These are phyloP conservation scores for Apostasia shenzhenica DNA, from an alignment of 106 monocot genomes.

Conservation along the genomic window DNA sequence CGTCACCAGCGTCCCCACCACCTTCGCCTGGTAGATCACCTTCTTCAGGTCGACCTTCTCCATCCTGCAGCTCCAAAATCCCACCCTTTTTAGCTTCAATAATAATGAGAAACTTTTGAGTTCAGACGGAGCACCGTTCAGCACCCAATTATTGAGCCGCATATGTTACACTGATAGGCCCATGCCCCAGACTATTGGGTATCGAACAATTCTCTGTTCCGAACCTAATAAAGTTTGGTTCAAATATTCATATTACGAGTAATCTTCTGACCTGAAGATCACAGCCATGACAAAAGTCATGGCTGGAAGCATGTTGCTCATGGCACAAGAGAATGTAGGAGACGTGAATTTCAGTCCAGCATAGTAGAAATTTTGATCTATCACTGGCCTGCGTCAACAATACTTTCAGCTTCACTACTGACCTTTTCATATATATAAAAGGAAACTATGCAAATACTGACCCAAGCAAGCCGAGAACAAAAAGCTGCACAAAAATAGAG, in stretches of 20 bases:
- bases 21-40: conserved; percentile 38
- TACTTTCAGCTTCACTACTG: too few relatives aligned
- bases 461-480: conserved; percentile 51
- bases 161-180: too few relatives aligned
- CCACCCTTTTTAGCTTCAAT: not conserved
- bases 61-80: conserved; percentile 15
- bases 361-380: conserved; percentile 76
- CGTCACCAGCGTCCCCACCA: conserved; percentile 33
- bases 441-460: conserved; percentile 12
- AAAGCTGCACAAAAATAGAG: conserved; percentile 51
- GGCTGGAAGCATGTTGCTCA: conserved; percentile 76
- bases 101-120: not conserved
- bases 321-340: conserved; percentile 62
- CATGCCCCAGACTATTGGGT: too few relatives aligned
- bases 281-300: conserved; percentile 68
- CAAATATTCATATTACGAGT: not conserved
- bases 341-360: conserved; percentile 55
- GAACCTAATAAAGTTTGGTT: too few relatives aligned
- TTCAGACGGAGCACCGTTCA: too few relatives aligned
- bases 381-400: conserved; percentile 34
- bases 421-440: not conserved
- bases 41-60: conserved; percentile 35
- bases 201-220: too few relatives aligned
- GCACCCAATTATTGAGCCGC: too few relatives aligned
- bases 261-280: conserved; percentile 33